Evolutionary conservation across 305 asterid genomes (phyloP), one percentile per base, ranked within the genome.

Genomic region (Fraxinus nigra): DNA sequence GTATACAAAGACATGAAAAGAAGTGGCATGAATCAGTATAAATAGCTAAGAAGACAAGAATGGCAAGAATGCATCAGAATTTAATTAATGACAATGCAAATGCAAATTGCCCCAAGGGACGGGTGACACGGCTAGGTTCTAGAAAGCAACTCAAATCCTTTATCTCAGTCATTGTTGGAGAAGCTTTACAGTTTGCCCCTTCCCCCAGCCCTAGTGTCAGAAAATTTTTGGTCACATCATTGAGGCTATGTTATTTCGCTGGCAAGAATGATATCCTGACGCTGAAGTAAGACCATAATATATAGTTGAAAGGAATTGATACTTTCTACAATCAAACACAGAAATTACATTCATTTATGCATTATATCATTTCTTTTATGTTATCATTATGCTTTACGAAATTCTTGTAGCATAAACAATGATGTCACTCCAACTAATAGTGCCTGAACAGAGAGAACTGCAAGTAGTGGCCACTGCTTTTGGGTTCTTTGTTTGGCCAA

Each of bases 1-100:
- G 91, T 84, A 82, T 79, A 32, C 81, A 82, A 37, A 83, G 70
- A 80, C 48, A 76, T 8, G 72, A 74, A 70, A 78, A 80, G 78
- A 81, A 33, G 51, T 72, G 22, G 24, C 40, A 37, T 43, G 35
- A n/a, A 78, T 85, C 70, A 80, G 84, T 81, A 40, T 34, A 28
- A 74, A 7, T 0, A 18, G 24, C 63, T 38, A 20, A 72, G 32
- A 63, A 63, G 72, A 65, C 11, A 35, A 74, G 59, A 73, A 79
- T 33, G 67, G 24, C 30, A 77, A n/a, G 16, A 77, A 34, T 22
- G 43, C 2, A 28, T 59, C 56, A 76, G 35, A 67, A 61, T 22
- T 54, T 43, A 35, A 34, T 70, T 22, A 75, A 67, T 37, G 65
- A 30, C 24, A 69, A 34, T 33, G 18, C 51, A 18, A 73, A 43